phyloP scores from a whole-genome alignment of 2,329 filamentous ascomycete genomes.

The Colletotrichum destructivum region DNA sequence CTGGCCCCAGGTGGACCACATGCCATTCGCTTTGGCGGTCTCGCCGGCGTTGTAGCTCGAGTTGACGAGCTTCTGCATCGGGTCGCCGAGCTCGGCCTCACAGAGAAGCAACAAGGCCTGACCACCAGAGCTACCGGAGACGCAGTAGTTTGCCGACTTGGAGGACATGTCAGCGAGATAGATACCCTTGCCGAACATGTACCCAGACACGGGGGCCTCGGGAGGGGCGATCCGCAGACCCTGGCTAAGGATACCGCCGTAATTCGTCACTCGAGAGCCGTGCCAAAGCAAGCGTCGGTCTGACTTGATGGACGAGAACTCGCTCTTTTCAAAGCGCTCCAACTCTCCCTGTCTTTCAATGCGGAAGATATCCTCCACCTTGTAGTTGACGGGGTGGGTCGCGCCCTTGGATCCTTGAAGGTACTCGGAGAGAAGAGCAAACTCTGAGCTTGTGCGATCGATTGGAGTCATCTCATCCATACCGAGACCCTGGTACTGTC shows the following conservation, averaged over 20 bases:
- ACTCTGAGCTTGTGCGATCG: conserved; percentile 73
- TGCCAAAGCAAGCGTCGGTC: conserved; percentile 89
- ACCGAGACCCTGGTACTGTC: conserved; percentile 79
- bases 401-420: conserved; percentile 76
- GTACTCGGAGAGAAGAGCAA: conserved; percentile 75
- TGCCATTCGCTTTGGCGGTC: conserved; percentile 71
- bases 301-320: conserved; percentile 67
- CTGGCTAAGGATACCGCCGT: conserved; percentile 88
- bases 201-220: conserved; percentile 83
- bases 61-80: conserved; percentile 75
- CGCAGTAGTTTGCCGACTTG: conserved; percentile 88
- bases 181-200: conserved; percentile 93
- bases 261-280: conserved; percentile 87
- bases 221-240: conserved; percentile 91
- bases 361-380: conserved; percentile 84
- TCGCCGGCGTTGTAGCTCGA: conserved; percentile 76
- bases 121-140: conserved; percentile 71
- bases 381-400: conserved; percentile 75
- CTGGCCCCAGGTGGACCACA: conserved; percentile 79
- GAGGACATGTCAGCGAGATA: conserved; percentile 89
- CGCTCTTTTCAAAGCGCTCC: conserved; percentile 75
- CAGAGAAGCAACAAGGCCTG: conserved; percentile 85
- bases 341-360: conserved; percentile 83
- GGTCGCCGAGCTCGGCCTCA: conserved; percentile 82
- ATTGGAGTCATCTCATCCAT: conserved; percentile 84